Evolutionary conservation across 495 filamentous ascomycete genomes (phyloP), one percentile per base, ranked within the genome.

Genomic region (Pseudotulostoma volvatum): DNA sequence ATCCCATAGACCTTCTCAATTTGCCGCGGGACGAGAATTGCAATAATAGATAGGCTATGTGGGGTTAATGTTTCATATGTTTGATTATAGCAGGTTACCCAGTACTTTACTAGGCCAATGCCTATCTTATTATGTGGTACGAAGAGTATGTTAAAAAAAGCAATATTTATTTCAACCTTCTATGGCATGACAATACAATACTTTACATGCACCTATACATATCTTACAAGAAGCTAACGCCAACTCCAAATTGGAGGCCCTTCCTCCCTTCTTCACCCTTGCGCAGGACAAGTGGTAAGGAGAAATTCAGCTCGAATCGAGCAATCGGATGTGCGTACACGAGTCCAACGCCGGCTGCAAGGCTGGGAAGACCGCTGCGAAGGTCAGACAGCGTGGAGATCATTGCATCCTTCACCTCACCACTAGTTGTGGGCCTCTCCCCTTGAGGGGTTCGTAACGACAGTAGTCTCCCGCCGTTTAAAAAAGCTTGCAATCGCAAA

Each of bases 241-340:
- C 90, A 21, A 99, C 80, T 9, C 90, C 90, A 50, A 99, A 76
- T 52, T 85, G 80, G 45, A 99, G 45, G 7, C 90, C 90, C 61
- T 97, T 97, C 32, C 90, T 71, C 13, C 71, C 77, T 47, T 87
- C 79, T 58, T 97, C 90, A 8, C 80, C 83, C 46, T 66, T 73
- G 37, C 90, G 68, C 45, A 81, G 48, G 19, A 88, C 82, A 39
- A 97, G 49, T 3, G 90, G 90, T 33, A 97, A 53, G 42, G 80
- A 83, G 54, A 96, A 93, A 52, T 95, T 96, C 41, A 97, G 59
- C 66, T 97, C 90, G 48, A 97, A 94, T 41, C 90, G 68, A 28
- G 88, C 90, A 4, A 84, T 73, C 0, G 83, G 84, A 54, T 93
- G 85, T 16, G 85, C 92, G 56, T 97, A 97, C 11, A 97, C 84